Evolutionary conservation across 2,329 filamentous ascomycete species (phyloP), one percentile per base, ranked within the genome.

Genomic region (Elsinoe batatas): DNA sequence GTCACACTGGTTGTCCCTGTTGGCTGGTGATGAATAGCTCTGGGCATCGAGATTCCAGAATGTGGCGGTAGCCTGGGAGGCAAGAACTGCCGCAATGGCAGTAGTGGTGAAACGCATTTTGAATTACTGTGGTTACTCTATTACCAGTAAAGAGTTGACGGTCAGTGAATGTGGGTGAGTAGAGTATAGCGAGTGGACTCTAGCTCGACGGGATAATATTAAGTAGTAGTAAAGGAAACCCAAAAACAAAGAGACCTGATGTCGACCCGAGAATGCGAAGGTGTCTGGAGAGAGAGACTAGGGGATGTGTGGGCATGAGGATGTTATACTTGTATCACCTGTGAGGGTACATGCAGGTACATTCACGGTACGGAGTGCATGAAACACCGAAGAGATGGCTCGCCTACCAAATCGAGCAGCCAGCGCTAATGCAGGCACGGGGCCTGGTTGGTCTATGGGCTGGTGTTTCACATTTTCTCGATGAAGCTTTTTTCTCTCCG

Each of bases 1-100:
- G 57, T 79, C 82, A 72, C 91, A 96, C 64, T 84, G 72, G 75
- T 93, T 93, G 75, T 88, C 74, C 65, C 79, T 82, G 77, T 87
- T 89, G 58, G 74, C 72, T 11, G 89, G 88, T 69, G 78, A 85
- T 49, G 76, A 75, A 77, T 83, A 94, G 58, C 76, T 69, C 47
- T 70, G 64, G 56, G 76, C 74, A 60, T 75, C 71, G 57, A 72
- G 70, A 59, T 70, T 67, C 76, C 79, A 84, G 63, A 61, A 65
- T 49, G 68, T 69, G 60, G 72, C 76, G 46, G 73, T 66, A 61
- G 72, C 76, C 63, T 74, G 74, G 60, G 69, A 66, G 60, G 67
- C 69, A 44, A 77, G 66, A 60, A 74, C 72, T 62, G 75, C 69
- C 54, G 74, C 69, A 59, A 79, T n/a, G 53, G 53, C 53, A 35